Conservation (phyloP, 78 protist species). For the Emiliania huxleyi region DNA sequence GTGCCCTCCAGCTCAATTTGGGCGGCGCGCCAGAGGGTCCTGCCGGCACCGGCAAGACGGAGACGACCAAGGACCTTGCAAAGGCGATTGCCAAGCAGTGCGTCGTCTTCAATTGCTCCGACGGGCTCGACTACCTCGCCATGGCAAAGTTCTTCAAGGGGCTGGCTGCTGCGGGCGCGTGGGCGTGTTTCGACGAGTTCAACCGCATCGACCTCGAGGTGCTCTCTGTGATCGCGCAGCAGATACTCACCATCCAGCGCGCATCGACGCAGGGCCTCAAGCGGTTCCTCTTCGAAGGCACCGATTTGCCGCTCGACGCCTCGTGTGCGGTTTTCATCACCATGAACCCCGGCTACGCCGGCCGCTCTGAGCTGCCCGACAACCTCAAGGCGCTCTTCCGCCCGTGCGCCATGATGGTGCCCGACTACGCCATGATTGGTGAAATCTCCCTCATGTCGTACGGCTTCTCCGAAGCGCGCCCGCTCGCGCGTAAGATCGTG, state of each 20-base stretch:
- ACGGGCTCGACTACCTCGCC: slow-evolving; percentile 63
- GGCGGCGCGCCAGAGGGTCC: slow-evolving; percentile 91
- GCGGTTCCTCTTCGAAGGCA: slow-evolving; percentile 46
- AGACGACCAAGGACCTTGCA: slow-evolving; percentile 79
- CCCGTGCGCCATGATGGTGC: slow-evolving; percentile 88
- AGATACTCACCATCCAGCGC: slow-evolving; percentile 59
- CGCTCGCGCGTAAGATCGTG: slow-evolving; percentile 52
- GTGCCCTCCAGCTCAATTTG: slow-evolving; percentile 68
- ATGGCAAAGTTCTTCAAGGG: slow-evolving; percentile 77
- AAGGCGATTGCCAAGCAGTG: slow-evolving; percentile 81
- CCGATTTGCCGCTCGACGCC: slow-evolving; percentile 38
- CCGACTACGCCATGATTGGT: slow-evolving; percentile 89
- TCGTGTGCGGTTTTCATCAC: slow-evolving; percentile 76
- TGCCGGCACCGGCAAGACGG: slow-evolving; percentile 89
- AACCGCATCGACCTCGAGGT: slow-evolving; percentile 80
- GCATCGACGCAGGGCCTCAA: background rate
- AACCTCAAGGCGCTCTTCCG: slow-evolving; percentile 83
- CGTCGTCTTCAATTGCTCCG: slow-evolving; percentile 86
- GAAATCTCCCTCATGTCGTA: slow-evolving; percentile 84
- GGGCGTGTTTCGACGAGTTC: slow-evolving; percentile 84
- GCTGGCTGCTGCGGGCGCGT: slow-evolving; percentile 62
- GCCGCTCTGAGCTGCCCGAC: slow-evolving; percentile 79
- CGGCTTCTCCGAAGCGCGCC: slow-evolving; percentile 69
- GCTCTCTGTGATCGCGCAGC: slow-evolving; percentile 78
- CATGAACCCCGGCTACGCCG: slow-evolving; percentile 87